Conservation (phyloP, 495 filamentous ascomycete species). For the Thermothielavioides terrestris region DNA sequence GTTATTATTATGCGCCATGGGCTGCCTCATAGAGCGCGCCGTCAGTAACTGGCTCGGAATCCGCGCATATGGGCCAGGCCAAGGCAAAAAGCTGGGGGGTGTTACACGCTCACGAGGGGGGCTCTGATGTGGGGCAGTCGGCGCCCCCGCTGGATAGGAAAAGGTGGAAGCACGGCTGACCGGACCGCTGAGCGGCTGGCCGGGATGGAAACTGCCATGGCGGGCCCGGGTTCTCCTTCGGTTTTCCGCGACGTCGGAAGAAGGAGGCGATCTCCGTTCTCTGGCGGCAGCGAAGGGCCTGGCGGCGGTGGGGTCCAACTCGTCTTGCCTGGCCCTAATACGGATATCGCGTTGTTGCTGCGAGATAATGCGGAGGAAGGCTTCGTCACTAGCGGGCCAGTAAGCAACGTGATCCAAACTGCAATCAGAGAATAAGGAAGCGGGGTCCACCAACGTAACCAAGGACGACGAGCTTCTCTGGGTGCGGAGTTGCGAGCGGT, state of each 20-base stretch:
- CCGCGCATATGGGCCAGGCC: slow-evolving; percentile 2
- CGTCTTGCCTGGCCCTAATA: not conserved
- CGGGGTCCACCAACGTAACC: not conserved
- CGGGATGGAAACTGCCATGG: slow-evolving; percentile 21
- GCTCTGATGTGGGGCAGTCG: slow-evolving; percentile 13
- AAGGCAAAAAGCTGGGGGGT: slow-evolving; percentile 5
- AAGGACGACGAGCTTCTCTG: not conserved
- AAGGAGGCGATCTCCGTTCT: slow-evolving; percentile 33
- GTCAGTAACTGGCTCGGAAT: slow-evolving; percentile 12
- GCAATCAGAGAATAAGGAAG: not conserved
- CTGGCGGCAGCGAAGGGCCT: slow-evolving; percentile 15
- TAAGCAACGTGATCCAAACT: not conserved
- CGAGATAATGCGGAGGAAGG: not conserved
- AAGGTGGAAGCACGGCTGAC: not conserved
- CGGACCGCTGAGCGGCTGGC: not conserved
- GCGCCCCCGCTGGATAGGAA: no score
- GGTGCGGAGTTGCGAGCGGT: slow-evolving; percentile 4
- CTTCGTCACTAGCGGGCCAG: slow-evolving; percentile 1
- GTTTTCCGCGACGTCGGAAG: slow-evolving; percentile 27
- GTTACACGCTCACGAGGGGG: slow-evolving; percentile 21
- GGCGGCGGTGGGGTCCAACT: slow-evolving; percentile 4
- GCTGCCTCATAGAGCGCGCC: slow-evolving; percentile 13
- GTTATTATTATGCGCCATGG: not conserved
- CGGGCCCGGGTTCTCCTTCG: slow-evolving; percentile 33
- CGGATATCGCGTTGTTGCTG: not conserved